Evolutionary conservation across 345 rosid species (phyloP).

Genomic region (Crucihimalaya himalaica): DNA sequence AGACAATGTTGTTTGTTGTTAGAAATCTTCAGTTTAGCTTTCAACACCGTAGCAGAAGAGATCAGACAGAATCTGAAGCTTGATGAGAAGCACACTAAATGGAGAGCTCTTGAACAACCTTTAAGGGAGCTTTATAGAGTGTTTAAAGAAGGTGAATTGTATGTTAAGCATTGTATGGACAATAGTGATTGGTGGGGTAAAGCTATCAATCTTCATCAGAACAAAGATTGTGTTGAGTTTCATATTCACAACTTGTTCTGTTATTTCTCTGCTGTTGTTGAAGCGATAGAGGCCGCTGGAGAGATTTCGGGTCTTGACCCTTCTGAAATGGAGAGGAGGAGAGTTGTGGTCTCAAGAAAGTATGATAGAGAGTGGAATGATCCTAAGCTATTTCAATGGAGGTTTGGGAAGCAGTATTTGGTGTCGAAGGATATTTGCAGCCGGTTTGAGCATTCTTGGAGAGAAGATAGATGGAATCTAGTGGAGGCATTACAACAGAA

Average conservation of each 20-base stretch:
- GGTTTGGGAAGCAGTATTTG: constrained; percentile 80
- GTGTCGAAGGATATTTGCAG: constrained; percentile 51
- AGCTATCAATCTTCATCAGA: constrained; percentile 68
- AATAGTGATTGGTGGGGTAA: constrained; percentile 80
- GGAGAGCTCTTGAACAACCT: constrained; percentile 85
- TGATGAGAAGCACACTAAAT: constrained; percentile 76
- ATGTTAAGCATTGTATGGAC: constrained; percentile 70
- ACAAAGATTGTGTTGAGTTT: constrained; percentile 73
- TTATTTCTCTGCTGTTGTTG: constrained; percentile 65
- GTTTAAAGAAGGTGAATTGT: constrained; percentile 82
- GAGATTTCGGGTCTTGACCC: constrained; percentile 86
- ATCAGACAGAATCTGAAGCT: constrained; percentile 71
- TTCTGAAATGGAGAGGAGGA: constrained; percentile 74
- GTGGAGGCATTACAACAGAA: constrained; percentile 62
- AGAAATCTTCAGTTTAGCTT: constrained; percentile 65
- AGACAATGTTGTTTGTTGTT: constrained; percentile 69
- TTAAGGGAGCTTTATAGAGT: constrained; percentile 70
- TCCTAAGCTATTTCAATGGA: constrained; percentile 72
- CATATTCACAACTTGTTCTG: constrained; percentile 79
- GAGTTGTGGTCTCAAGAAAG: constrained; percentile 60
- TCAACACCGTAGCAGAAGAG: constrained; percentile 61
- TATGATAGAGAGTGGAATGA: constrained; percentile 77
- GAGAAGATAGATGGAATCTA: constrained; percentile 83
- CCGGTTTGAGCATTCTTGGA: constrained; percentile 59
- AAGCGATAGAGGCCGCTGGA: constrained; percentile 75